phyloP scores from a whole-genome alignment of 208 protist species.

The Balamuthia mandrillaris region DNA sequence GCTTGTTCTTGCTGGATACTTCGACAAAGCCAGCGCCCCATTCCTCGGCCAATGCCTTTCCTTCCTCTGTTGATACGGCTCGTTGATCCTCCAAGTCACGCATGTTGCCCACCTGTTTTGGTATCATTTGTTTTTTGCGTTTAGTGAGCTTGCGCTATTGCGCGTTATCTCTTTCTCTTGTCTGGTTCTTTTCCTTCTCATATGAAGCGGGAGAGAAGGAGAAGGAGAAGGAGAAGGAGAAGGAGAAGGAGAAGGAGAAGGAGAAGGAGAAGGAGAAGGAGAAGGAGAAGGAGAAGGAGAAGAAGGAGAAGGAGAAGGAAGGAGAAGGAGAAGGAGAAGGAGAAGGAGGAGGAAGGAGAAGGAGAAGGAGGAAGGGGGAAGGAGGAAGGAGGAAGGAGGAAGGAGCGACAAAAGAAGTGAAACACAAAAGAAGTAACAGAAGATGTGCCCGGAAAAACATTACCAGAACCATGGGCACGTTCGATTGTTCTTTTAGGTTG shows the following conservation, averaged over 20 bases:
- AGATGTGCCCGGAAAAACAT: not conserved
- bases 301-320: not conserved
- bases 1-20: constrained; percentile 68
- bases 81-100: constrained; percentile 67
- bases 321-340: not conserved
- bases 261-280: not conserved
- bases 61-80: constrained; percentile 66
- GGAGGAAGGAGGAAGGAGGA: not conserved
- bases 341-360: not conserved
- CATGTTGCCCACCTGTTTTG: not conserved
- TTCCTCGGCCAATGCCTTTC: constrained; percentile 57
- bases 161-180: too few relatives aligned
- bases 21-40: constrained; percentile 69
- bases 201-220: too few relatives aligned
- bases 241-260: not conserved
- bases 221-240: not conserved
- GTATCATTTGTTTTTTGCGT: not conserved
- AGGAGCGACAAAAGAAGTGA: not conserved
- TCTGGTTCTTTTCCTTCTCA: too few relatives aligned
- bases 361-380: too few relatives aligned
- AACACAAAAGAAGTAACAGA: not conserved
- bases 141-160: not conserved
- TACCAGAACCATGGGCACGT: too few relatives aligned
- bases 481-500: too few relatives aligned
- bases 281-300: not conserved